Evolutionary conservation across 2,329 filamentous ascomycete species (phyloP), one percentile per base, ranked within the genome.

Genomic region (Pseudogymnoascus sp.): DNA sequence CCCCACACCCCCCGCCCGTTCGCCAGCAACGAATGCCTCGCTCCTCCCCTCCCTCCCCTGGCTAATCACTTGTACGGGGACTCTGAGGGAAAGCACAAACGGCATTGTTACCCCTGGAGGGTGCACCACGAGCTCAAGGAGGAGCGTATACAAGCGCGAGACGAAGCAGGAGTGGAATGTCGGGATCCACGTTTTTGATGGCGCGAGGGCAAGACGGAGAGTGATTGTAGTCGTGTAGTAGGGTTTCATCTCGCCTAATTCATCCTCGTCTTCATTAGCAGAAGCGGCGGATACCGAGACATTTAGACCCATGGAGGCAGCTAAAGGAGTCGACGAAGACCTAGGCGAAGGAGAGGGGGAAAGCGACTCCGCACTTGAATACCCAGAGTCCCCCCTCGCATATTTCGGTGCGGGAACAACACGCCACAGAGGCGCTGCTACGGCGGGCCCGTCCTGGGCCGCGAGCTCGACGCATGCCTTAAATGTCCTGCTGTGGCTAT

Each of bases 121-220:
- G 18, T 43, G 39, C 39, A 43, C 39, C 39, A 43, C 20, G 20
- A 43, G 18, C 39, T 43, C 75, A 62, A 90, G 73, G 60, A 84
- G 81, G 14, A 90, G 78, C 4, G 76, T 72, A 71, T 90, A 90
- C 16, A 78, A 74, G 60, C 87, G 79, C n/a, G 83, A 84, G 57
- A 85, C 75, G 60, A 89, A 79, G 71, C 87, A 90, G 41, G 81
- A 80, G 75, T 89, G 84, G 74, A 90, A 90, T 3, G 86, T 86
- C 1, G 87, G 87, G 20, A 87, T 74, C 70, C 87, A 87, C 30
- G 79, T 74, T 66, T 86, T 87, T 64, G 75, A 76, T 14, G 70
- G 68, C 1, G 87, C 86, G 0, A 88, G 77, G 1, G 79, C 79
- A 68, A 89, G 75, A 0, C 87, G 87, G 2, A 89, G 81, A 2